phyloP scores from a whole-genome alignment of 495 filamentous ascomycete species.

The Tuber melanosporum region DNA sequence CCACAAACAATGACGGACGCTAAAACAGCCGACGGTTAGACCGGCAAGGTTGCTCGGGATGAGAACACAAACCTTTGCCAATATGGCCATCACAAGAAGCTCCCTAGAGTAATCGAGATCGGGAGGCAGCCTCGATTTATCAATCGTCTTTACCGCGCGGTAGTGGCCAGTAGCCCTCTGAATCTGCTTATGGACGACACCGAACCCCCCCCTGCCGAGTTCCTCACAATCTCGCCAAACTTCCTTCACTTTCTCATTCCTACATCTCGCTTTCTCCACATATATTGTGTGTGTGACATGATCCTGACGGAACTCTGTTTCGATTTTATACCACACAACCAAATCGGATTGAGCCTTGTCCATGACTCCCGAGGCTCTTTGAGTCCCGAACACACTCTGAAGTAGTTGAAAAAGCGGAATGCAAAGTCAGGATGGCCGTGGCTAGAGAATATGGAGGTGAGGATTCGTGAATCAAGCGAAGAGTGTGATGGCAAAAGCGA shows the following conservation, averaged over 20 bases:
- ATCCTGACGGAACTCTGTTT: not conserved
- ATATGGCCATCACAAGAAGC: not conserved
- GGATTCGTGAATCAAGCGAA: not conserved
- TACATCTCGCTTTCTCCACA: not conserved
- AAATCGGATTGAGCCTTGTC: not conserved
- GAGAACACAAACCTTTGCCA: not conserved
- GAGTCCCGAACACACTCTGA: not conserved
- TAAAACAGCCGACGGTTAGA: not conserved
- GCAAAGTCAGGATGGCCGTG: not conserved
- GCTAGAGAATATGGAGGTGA: not conserved
- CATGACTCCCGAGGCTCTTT: not conserved
- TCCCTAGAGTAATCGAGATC: not conserved
- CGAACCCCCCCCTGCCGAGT: not conserved
- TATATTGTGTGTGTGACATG: not conserved
- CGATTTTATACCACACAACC: not conserved
- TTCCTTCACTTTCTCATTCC: not conserved
- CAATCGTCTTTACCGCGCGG: not conserved
- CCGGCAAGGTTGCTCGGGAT: no score
- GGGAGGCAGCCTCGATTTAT: not conserved
- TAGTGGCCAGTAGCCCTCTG: not conserved
- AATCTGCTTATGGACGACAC: not conserved
- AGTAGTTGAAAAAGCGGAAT: not conserved
- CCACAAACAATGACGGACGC: conserved; percentile 43
- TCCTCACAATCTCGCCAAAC: not conserved
- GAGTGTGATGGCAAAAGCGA: not conserved